These are phyloP conservation scores for Colletotrichum magnum DNA, from an alignment of 2,329 filamentous ascomycete genomes.

Conservation along the genomic window DNA sequence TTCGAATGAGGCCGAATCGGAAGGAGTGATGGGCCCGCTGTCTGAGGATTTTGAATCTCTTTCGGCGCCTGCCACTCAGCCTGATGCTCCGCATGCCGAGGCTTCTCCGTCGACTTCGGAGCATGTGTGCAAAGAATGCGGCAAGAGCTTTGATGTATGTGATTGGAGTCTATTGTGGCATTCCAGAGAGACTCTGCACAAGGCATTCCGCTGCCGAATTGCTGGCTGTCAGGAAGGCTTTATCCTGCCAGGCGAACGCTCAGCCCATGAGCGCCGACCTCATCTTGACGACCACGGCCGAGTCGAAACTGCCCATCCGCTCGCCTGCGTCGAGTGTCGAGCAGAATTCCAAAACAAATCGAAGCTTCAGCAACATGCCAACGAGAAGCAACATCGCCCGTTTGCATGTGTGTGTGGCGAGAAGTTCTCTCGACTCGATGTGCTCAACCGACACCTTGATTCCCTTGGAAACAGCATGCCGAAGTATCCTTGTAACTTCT, in stretches of 20 bases:
- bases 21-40: neutral
- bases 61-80: neutral
- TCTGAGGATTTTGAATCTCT: neutral
- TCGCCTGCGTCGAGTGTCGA: conserved; percentile 20
- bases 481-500: conserved; percentile 49
- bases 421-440: conserved; percentile 47
- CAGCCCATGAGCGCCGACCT: neutral
- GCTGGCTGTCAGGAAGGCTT: neutral
- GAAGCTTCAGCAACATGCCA: conserved; percentile 27
- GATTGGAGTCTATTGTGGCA: neutral
- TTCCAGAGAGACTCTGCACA: neutral
- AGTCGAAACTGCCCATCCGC: neutral
- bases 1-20: neutral
- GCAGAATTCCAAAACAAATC: neutral
- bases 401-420: conserved; percentile 45
- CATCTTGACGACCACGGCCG: conserved; percentile 6
- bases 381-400: conserved; percentile 38
- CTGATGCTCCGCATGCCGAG: neutral
- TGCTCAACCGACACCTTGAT: conserved; percentile 46
- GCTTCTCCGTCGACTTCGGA: neutral
- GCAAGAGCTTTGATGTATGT: neutral
- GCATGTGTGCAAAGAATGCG: neutral
- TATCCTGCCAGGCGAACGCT: neutral
- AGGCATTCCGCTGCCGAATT: neutral
- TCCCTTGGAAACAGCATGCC: conserved; percentile 35